phyloP scores from a whole-genome alignment of 2,329 filamentous ascomycete genomes.

The Fusarium chlamydosporum region DNA sequence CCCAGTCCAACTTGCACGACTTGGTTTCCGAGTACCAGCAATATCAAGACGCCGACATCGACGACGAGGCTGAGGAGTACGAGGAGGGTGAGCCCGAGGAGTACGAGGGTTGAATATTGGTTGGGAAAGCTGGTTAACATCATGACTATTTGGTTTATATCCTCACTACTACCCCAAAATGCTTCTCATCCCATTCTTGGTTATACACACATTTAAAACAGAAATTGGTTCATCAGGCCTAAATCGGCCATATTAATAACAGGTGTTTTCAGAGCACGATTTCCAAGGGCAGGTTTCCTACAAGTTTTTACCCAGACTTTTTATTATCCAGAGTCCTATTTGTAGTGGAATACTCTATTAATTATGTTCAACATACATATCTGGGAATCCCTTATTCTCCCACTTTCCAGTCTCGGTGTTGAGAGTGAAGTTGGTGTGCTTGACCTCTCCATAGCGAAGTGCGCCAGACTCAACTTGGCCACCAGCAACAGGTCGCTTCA shows the following conservation, averaged over 20 bases:
- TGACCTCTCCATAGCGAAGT: slow-evolving; percentile 63
- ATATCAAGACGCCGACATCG: slow-evolving; percentile 98
- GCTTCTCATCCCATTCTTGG: slow-evolving; percentile 24
- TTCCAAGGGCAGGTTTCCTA: not conserved
- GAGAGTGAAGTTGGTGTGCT: slow-evolving; percentile 52
- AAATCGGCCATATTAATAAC: slow-evolving; percentile 26
- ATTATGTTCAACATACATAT: slow-evolving; percentile 34
- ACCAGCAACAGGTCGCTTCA: slow-evolving; percentile 61
- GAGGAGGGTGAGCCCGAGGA: slow-evolving; percentile 50
- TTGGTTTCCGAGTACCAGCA: slow-evolving; percentile 99
- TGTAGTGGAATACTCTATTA: not conserved
- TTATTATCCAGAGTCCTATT: not conserved
- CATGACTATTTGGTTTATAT: slow-evolving; percentile 25
- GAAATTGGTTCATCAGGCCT: slow-evolving; percentile 34
- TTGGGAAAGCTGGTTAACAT: slow-evolving; percentile 24
- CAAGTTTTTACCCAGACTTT: not conserved
- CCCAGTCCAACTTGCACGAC: slow-evolving; percentile 99
- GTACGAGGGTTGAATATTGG: slow-evolving; percentile 26
- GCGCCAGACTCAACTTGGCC: slow-evolving; percentile 67
- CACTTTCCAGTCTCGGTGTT: slow-evolving; percentile 38
- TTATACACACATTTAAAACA: slow-evolving; percentile 36
- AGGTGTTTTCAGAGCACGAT: slow-evolving; percentile 6
- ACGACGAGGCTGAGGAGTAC: slow-evolving; percentile 91
- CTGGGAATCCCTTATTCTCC: slow-evolving; percentile 23
- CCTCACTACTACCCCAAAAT: slow-evolving; percentile 28